Percentiles rank a stretch among this genome's conserved stretches.
Conservation (phyloP, 768 basidiomycete species). For the Trametes sanguinea region DNA sequence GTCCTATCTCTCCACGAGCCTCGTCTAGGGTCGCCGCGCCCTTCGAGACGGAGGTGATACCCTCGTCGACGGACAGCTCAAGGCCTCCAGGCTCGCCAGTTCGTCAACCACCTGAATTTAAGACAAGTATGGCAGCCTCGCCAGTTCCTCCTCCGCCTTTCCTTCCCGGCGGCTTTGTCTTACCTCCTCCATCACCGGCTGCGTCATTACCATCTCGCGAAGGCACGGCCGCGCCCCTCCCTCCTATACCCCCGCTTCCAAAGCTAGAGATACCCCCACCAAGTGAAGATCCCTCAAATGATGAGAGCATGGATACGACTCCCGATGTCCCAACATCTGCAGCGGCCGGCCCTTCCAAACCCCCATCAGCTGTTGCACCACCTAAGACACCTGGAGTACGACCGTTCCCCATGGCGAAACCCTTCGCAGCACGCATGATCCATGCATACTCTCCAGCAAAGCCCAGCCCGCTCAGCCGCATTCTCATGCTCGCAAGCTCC, state of each 20-base stretch:
- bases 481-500: conserved; percentile 70
- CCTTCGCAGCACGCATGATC: conserved; percentile 65
- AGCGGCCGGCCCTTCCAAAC: neutral
- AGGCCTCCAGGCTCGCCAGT: conserved; percentile 24
- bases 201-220: conserved; percentile 57
- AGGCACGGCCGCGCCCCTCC: conserved; percentile 39
- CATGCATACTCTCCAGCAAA: conserved; percentile 83
- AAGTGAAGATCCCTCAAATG: neutral
- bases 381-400: conserved; percentile 38
- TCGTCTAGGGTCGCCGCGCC: conserved; percentile 49
- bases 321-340: neutral
- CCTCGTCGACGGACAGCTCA: conserved; percentile 3
- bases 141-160: conserved; percentile 42
- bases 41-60: conserved; percentile 57
- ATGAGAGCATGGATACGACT: conserved; percentile 11
- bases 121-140: conserved; percentile 30
- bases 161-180: conserved; percentile 70
- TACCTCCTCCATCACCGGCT: conserved; percentile 76
- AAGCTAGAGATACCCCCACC: conserved; percentile 24
- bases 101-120: conserved; percentile 32
- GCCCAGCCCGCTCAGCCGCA: conserved; percentile 80
- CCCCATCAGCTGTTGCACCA: neutral
- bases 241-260: conserved; percentile 27
- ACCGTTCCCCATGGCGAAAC: conserved; percentile 72
- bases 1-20: conserved; percentile 34